Conservation (phyloP, 495 filamentous ascomycete species). For the Rostrohypoxylon terebratum region DNA sequence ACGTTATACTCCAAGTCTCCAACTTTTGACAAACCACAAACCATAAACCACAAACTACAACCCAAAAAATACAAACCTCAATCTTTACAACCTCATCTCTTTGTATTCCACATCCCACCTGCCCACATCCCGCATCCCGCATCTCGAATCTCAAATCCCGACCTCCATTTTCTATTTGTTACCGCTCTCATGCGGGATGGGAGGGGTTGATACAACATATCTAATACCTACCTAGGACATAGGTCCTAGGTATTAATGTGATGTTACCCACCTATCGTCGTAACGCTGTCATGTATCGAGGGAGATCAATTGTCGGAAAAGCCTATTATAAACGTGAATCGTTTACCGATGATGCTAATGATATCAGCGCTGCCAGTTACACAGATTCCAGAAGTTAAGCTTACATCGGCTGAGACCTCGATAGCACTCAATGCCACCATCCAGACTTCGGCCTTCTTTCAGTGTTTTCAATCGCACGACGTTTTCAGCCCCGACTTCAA, state of each 20-base stretch:
- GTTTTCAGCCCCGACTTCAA: conserved; percentile 19
- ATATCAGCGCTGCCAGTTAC: too few relatives aligned
- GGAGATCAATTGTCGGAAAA: conserved; percentile 2
- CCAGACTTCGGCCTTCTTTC: conserved; percentile 4
- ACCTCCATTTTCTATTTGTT: conserved; percentile 19
- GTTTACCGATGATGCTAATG: neutral
- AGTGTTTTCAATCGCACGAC: neutral
- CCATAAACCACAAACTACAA: neutral
- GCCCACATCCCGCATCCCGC: neutral
- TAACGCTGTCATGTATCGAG: neutral
- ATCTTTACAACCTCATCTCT: conserved; percentile 9
- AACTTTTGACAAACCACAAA: too few relatives aligned
- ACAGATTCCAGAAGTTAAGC: conserved; percentile 1
- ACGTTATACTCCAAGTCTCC: neutral
- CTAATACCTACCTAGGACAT: too few relatives aligned
- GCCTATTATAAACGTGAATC: neutral
- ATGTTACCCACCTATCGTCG: conserved; percentile 15
- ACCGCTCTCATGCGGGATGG: neutral
- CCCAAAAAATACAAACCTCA: neutral
- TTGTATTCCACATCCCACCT: neutral
- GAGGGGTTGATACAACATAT: neutral
- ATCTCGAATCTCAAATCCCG: too few relatives aligned
- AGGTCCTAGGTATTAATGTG: too few relatives aligned
- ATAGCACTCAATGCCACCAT: neutral
- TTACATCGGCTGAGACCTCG: conserved; percentile 10